Evolutionary conservation across 2,329 filamentous ascomycete genomes (phyloP), one percentile per base, ranked within the genome.

Genomic region (Calonectria multiphialidica): DNA sequence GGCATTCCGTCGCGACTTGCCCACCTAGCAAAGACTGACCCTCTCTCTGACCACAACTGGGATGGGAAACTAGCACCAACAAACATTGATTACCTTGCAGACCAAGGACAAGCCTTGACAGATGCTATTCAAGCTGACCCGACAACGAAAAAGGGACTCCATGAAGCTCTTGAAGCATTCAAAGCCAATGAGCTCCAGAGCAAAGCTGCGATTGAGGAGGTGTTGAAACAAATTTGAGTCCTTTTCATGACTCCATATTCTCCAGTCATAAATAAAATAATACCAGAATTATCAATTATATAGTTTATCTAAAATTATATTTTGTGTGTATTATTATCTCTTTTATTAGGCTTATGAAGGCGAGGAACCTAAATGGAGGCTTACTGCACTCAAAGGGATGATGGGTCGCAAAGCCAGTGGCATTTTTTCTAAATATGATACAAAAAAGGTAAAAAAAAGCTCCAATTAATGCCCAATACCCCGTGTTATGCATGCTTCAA

Each of bases 71-170:
- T 85, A 16, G 83, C 83, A 0, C 80, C 80, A 33, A 85, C 83
- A 2, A 81, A 84, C 23, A 79, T 86, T 2, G 86, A 89, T 74
- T 89, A 88, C 70, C 83, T 89, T 16, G 84, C 84, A 6, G 81
- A 88, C 62, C 82, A 82, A 8, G 87, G 87, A 5, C 82, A 75
- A 35, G 82, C 80, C 69, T 80, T 89, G 25, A 81, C 86, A 13
- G 83, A 83, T 66, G 84, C 86, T 6, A 86, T 87, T 64, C 80
- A 80, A 37, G 79, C 79, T 13, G 86, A 88, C 55, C 75, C 82
- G 0, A 77, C 83, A 30, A 81, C 83, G 1, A 80, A 78, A 44
- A 80, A 80, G n/a, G 80, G 86, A 5, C 76, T 88, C 21, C 78
- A 78, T 16, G 81, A 83, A 67, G 85, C 85, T 12, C 74, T 87